phyloP scores from a whole-genome alignment of 257 asterid species.

The Pogostemon cablin region DNA sequence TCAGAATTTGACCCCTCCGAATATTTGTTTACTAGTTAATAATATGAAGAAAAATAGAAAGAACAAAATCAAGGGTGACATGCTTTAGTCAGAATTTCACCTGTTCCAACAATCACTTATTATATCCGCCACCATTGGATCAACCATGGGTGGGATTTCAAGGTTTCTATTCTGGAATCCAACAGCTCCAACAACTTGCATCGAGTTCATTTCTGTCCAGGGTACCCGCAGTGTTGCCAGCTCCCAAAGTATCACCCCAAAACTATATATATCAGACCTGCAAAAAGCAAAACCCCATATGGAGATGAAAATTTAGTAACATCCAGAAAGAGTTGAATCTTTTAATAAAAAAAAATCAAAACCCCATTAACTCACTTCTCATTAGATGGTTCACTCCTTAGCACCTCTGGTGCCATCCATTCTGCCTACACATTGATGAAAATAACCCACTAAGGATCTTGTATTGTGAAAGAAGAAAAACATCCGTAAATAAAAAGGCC shows the following conservation, averaged over 20 bases:
- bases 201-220: constrained; percentile 95
- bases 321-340: not conserved
- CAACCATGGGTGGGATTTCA: constrained; percentile 68
- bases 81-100: constrained; percentile 41
- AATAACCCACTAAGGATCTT: constrained; percentile 28
- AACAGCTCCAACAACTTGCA: constrained; percentile 99
- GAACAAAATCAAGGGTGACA: not conserved
- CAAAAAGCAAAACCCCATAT: constrained; percentile 28
- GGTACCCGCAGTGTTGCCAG: constrained; percentile 87
- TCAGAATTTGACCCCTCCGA: not conserved
- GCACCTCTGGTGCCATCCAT: constrained; percentile 99
- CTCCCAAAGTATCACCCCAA: constrained; percentile 97
- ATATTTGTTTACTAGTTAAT: not conserved
- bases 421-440: constrained; percentile 71
- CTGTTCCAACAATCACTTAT: constrained; percentile 84
- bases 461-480: not conserved
- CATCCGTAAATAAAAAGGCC: not conserved
- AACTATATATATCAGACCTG: constrained; percentile 97
- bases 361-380: constrained; percentile 73
- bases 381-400: constrained; percentile 91
- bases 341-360: not conserved
- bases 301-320: constrained; percentile 15
- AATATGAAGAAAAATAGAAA: not conserved
- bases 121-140: constrained; percentile 77
- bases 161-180: constrained; percentile 90